A percentile compares a stretch with the other conserved stretches of the same genome.
phyloP scores from a whole-genome alignment of 768 basidiomycete species.

The Daedaleopsis nitida region DNA sequence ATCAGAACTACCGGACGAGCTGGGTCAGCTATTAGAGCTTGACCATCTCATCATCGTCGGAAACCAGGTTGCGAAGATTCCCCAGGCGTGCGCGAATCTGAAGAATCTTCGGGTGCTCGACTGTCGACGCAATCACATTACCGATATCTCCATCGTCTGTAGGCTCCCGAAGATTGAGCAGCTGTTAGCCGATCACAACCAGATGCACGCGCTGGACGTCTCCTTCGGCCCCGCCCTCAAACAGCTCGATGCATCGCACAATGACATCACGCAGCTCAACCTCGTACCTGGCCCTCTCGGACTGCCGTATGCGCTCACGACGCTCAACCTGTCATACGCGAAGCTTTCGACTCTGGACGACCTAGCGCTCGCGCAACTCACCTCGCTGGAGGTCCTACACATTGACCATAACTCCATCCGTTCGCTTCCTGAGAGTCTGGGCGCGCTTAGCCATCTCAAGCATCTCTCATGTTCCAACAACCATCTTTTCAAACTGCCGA shows the following conservation, averaged over 20 bases:
- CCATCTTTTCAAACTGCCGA: constrained; percentile 73
- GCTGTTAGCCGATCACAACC: constrained; percentile 82
- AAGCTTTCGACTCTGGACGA: constrained; percentile 87
- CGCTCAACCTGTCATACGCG: constrained; percentile 83
- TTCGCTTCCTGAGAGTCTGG: constrained; percentile 80
- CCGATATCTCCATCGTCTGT: constrained; percentile 70
- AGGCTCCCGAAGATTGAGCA: constrained; percentile 67
- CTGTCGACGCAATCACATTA: constrained; percentile 82
- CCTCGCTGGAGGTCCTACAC: constrained; percentile 67
- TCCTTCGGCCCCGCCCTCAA: constrained; percentile 67
- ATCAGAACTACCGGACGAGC: constrained; percentile 74
- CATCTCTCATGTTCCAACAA: constrained; percentile 91
- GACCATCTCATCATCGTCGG: constrained; percentile 82
- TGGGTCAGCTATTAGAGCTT: constrained; percentile 68
- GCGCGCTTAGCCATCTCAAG: constrained; percentile 69
- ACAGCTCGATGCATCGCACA: constrained; percentile 77
- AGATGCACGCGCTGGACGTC: constrained; percentile 78
- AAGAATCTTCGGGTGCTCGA: constrained; percentile 71
- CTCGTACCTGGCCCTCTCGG: constrained; percentile 53
- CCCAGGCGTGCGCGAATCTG: constrained; percentile 58
- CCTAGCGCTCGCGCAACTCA: constrained; percentile 68
- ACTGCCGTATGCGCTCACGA: constrained; percentile 62
- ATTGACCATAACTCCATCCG: constrained; percentile 89
- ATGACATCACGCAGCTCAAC: constrained; percentile 83
- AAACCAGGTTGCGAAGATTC: constrained; percentile 77